Conservation (phyloP, 169 alveolate species). For the Plasmodium fragile region DNA sequence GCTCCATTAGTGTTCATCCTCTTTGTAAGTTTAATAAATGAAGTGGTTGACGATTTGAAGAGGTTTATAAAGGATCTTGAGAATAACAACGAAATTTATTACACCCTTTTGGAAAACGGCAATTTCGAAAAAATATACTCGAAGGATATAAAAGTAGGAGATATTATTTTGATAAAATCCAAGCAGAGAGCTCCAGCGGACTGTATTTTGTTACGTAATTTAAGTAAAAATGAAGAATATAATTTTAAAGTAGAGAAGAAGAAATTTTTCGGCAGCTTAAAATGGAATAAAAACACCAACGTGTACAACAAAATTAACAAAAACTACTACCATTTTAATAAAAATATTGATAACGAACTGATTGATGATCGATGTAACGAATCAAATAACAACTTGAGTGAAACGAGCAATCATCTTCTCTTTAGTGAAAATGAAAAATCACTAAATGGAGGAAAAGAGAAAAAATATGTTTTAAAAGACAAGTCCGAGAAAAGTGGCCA, state of each 20-base stretch:
- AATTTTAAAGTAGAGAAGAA: slow-evolving; percentile 46
- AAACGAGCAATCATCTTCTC: slow-evolving; percentile 41
- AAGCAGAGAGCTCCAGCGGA: slow-evolving; percentile 98
- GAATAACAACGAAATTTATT: slow-evolving; percentile 86
- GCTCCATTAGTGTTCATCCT: slow-evolving; percentile 96
- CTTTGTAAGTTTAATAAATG: slow-evolving; percentile 93
- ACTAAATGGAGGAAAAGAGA: slow-evolving; percentile 4
- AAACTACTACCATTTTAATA: slow-evolving; percentile 59
- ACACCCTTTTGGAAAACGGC: slow-evolving; percentile 80
- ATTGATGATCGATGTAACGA: slow-evolving; percentile 66
- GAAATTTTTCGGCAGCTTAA: slow-evolving; percentile 15
- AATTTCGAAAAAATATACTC: slow-evolving; percentile 87
- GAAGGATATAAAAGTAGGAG: slow-evolving; percentile 93
- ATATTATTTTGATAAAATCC: slow-evolving; percentile 90
- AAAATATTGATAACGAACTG: slow-evolving; percentile 55
- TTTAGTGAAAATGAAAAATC: slow-evolving; percentile 76
- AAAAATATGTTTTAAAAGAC: slow-evolving; percentile 13
- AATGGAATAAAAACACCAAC: slow-evolving; percentile 27
- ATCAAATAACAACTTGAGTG: slow-evolving; percentile 55
- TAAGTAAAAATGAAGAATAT: slow-evolving; percentile 82
- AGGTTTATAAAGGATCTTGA: slow-evolving; percentile 89
- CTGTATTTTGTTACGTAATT: slow-evolving; percentile 91
- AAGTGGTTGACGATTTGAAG: slow-evolving; percentile 95
- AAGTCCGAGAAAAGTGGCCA: not conserved
- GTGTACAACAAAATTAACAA: slow-evolving; percentile 54